Evolutionary conservation across 2,329 filamentous ascomycete genomes (phyloP).

Genomic region (Monascus ruber): DNA sequence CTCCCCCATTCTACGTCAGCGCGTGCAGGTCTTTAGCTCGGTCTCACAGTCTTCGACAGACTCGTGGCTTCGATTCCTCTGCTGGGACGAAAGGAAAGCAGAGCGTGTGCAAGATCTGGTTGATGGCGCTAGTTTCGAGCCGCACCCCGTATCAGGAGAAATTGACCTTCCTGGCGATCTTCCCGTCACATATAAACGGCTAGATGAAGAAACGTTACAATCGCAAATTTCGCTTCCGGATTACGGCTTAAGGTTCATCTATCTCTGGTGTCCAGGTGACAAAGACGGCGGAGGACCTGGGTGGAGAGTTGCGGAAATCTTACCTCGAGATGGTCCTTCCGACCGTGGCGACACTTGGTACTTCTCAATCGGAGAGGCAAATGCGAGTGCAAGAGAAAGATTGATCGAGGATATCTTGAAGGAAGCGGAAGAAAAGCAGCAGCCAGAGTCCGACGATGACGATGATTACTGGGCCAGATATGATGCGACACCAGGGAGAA

Average conservation of each 20-base stretch:
- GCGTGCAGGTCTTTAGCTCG: conserved; percentile 45
- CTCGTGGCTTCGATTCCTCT: conserved; percentile 49
- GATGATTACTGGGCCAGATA: conserved; percentile 57
- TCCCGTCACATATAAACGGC: conserved; percentile 43
- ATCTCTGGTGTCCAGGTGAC: conserved; percentile 51
- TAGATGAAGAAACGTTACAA: conserved; percentile 53
- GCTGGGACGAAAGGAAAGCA: conserved; percentile 45
- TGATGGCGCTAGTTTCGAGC: conserved; percentile 45
- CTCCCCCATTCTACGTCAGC: conserved; percentile 52
- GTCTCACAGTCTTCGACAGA: conserved; percentile 31
- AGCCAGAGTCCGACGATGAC: conserved; percentile 34
- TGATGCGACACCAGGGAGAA: conserved; percentile 43
- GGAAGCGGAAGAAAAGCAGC: conserved; percentile 14
- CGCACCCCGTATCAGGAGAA: conserved; percentile 54
- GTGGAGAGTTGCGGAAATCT: conserved; percentile 50
- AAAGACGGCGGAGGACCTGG: conserved; percentile 40
- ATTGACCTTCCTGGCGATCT: conserved; percentile 51
- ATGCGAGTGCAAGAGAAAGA: conserved; percentile 32
- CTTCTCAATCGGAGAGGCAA: conserved; percentile 42
- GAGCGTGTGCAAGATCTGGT: conserved; percentile 43
- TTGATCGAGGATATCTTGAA: conserved; percentile 26
- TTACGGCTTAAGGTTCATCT: conserved; percentile 44
- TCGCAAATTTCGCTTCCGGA: conserved; percentile 43
- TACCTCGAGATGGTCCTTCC: conserved; percentile 38
- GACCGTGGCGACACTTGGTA: conserved; percentile 44